Base-by-base conservation (phyloP, 1,284 basidiomycete species). In the Puccinia novopanici region DNA sequence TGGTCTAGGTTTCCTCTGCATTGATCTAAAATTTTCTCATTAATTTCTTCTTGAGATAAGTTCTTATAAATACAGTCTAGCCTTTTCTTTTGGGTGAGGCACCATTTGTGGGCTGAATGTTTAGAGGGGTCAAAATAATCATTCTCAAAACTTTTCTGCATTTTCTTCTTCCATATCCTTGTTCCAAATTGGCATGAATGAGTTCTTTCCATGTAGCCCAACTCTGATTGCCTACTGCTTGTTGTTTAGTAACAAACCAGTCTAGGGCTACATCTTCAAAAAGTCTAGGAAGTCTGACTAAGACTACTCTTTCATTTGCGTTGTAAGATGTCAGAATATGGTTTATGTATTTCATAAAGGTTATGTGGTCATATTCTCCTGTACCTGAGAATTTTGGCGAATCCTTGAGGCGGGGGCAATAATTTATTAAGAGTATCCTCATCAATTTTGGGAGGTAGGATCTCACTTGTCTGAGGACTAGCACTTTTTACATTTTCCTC, bases 71-170 rank as follows among this genome's bases (percentile, higher is more conserved):
- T 30, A 70, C 45, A 50, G 19, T 70, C 42, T 24, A 50, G 17
- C 22, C 65, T 68, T 22, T 68, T 68, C 42, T 48, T 68, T 68
- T 68, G 65, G n/a, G 8, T n/a, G 8, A 68, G 24, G 15, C 65
- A 68, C 65, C 65, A 68, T 24, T 68, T 12, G 24, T n/a, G 30
- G 10, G 40, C 40, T 17, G 24, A 13, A 30, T 70, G 24, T 70
- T 70, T 70, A 12, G n/a, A 27, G 17, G 67, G 67, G 24, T 70
- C 67, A 50, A 70, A 70, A 17, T 50, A 52, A n/a, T 70, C 42
- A 30, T 4, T 50, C 22, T 70, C 67, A 50, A 70, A 50, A 15
- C 27, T 24, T 70, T 30, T 50, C 8, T 24, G n/a, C n/a, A n/a
- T n/a, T n/a, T n/a, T n/a, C n/a, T n/a, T n/a, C n/a, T n/a, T n/a